Base-by-base conservation (phyloP, 2,329 filamentous ascomycete genomes). In the Penicillium sp. region DNA sequence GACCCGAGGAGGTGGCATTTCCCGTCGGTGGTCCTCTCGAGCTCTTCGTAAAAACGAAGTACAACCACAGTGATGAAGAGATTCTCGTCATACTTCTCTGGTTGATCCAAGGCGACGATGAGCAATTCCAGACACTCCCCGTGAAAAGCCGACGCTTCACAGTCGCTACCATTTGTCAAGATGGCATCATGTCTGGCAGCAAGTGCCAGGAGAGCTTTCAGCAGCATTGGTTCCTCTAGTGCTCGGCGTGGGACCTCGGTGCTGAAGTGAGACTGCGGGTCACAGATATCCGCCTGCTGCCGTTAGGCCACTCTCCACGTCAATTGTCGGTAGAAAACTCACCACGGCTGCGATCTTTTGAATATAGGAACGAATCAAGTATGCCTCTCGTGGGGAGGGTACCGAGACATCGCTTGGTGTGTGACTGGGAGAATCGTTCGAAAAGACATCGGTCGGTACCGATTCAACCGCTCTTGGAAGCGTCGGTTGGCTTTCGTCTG, bases 51-150 rank as follows among this genome's bases (percentile, higher is more conserved):
- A 9, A 79, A 66, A 0, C 78, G 72, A 24, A 79, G 63, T 4
- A 80, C 70, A 10, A 80, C 78, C 0, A 80, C 77, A 0, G 77
- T 75, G 1, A 77, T 72, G 1, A 80, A 65, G 4, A 79, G 71
- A 17, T 74, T 75, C 23, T 77, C 77, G 46, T 78, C 75, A 59
- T 75, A 77, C 1, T 72, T 65, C 8, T 69, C 66, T 0, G 76
- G 73, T 37, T 73, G 69, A 7, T 74, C 69, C n/a, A 80, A 67
- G 3, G 75, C 72, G 13, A 72, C 66, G 3, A 80, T 78, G 7
- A 80, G 68, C 8, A 78, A 63, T 49, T 77, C 70, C 10, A 80
- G 66, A 50, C 77, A 79, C 42, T 73, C 67, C n/a, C 75, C 72
- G 30, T 79, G 71, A 50, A 78, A 78, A 7, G 68, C 65, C 9